phyloP scores from a whole-genome alignment of 306 rosid genomes.

The peach (Prunus persica) region DNA sequence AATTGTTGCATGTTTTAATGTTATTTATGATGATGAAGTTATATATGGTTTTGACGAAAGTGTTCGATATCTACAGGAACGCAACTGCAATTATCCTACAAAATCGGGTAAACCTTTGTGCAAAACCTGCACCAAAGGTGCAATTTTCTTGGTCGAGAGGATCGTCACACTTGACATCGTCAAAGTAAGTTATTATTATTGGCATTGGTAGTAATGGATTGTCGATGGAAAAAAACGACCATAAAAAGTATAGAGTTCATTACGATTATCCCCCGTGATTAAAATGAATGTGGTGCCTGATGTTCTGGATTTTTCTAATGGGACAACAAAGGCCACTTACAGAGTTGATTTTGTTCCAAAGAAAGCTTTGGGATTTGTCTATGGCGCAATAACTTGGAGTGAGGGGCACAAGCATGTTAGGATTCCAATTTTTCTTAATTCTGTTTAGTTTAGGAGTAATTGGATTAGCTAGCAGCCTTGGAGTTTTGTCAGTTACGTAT shows the following conservation, averaged over 20 bases:
- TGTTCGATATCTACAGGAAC: background rate
- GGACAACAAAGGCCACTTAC: background rate
- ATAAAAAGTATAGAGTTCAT: background rate
- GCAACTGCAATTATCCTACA: background rate
- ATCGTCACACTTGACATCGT: background rate
- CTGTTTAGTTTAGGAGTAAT: background rate
- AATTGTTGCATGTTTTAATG: background rate
- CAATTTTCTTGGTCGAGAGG: background rate
- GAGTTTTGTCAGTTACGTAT: no score
- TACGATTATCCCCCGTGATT: background rate
- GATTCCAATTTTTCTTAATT: background rate
- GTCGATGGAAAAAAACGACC: background rate
- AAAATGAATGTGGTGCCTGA: constrained; percentile 7
- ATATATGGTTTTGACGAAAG: background rate
- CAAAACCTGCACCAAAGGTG: background rate
- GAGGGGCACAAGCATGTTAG: background rate
- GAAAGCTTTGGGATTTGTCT: background rate
- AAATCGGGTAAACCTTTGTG: background rate
- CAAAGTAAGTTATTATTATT: background rate
- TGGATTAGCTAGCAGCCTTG: no score
- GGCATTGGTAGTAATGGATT: background rate
- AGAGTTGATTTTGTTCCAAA: background rate
- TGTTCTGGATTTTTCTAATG: constrained; percentile 1
- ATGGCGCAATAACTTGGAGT: constrained; percentile 5
- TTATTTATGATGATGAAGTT: no score